A percentile compares a stretch with the other conserved stretches of the same genome.
Evolutionary conservation across 73 alveolate genomes (phyloP).

Genomic region (Diophrys sp.): DNA sequence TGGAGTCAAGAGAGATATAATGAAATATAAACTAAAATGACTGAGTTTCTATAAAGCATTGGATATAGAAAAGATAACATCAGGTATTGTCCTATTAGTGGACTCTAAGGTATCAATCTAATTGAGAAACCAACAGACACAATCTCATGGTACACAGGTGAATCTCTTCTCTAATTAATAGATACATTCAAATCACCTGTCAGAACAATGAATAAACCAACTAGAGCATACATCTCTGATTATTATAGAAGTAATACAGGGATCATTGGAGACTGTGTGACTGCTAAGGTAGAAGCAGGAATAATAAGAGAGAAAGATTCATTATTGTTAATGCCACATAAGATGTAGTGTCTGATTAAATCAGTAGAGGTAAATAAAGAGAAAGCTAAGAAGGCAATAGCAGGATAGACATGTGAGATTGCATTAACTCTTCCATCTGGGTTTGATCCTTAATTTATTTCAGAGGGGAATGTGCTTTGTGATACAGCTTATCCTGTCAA

Average conservation of each 20-base stretch:
- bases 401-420: conserved; percentile 79
- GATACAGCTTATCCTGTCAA: conserved; percentile 70
- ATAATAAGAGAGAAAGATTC: conserved; percentile 44
- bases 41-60: conserved; percentile 40
- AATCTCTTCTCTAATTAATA: conserved; percentile 60
- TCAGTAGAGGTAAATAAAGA: conserved; percentile 54
- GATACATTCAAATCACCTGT: conserved; percentile 67
- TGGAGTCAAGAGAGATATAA: conserved; percentile 78
- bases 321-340: conserved; percentile 62
- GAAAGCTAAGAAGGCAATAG: conserved; percentile 34
- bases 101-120: conserved; percentile 77
- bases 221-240: conserved; percentile 70
- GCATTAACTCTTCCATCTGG: conserved; percentile 46
- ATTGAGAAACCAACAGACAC: conserved; percentile 47
- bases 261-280: conserved; percentile 53
- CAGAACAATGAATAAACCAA: conserved; percentile 70
- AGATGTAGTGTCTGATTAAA: conserved; percentile 47
- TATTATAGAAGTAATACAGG: conserved; percentile 38
- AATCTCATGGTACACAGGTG: conserved; percentile 71
- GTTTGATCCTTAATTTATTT: conserved; percentile 56
- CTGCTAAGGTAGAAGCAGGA: conserved; percentile 82
- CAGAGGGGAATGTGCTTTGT: conserved; percentile 77
- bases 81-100: conserved; percentile 78
- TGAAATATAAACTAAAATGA: conserved; percentile 38
- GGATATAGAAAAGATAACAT: conserved; percentile 65